Percentiles rank a stretch among this genome's conserved stretches.
Conservation (phyloP, 352 stramenopile species). For the Phytophthora kernoviae region DNA sequence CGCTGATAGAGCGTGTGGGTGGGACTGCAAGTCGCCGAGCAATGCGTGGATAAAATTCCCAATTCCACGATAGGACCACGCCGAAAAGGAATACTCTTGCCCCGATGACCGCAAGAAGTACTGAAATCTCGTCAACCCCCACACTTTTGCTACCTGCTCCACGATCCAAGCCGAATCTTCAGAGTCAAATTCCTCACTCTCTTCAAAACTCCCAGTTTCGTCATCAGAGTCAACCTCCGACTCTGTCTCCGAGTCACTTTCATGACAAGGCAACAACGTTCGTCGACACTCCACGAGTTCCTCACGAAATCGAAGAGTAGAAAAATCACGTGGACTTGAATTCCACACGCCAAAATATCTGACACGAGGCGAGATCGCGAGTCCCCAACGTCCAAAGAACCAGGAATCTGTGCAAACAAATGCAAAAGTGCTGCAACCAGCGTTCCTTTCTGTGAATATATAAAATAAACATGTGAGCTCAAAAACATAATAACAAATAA, state of each 20-base stretch:
- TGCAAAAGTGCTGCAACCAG: constrained; percentile 45
- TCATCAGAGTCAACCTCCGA: constrained; percentile 33
- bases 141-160: constrained; percentile 26
- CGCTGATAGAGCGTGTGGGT: constrained; percentile 9
- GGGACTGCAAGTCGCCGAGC: constrained; percentile 23
- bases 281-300: constrained; percentile 43
- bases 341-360: constrained; percentile 32
- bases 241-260: constrained; percentile 39
- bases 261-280: constrained; percentile 42
- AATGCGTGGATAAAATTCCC: constrained; percentile 39
- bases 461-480: not conserved
- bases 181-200: constrained; percentile 12
- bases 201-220: constrained; percentile 26
- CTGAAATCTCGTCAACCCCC: constrained; percentile 38
- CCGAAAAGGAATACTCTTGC: constrained; percentile 62
- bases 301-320: constrained; percentile 65
- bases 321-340: constrained; percentile 47
- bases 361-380: constrained; percentile 30
- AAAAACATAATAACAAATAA: not conserved
- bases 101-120: constrained; percentile 58
- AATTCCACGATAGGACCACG: constrained; percentile 63
- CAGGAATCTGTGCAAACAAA: constrained; percentile 32
- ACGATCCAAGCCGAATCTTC: constrained; percentile 47
- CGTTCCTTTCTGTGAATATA: constrained; percentile 22
- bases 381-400: not conserved